Evolutionary conservation across 148 eudicot genomes (phyloP).

Genomic region (Gaultheria prostrata): DNA sequence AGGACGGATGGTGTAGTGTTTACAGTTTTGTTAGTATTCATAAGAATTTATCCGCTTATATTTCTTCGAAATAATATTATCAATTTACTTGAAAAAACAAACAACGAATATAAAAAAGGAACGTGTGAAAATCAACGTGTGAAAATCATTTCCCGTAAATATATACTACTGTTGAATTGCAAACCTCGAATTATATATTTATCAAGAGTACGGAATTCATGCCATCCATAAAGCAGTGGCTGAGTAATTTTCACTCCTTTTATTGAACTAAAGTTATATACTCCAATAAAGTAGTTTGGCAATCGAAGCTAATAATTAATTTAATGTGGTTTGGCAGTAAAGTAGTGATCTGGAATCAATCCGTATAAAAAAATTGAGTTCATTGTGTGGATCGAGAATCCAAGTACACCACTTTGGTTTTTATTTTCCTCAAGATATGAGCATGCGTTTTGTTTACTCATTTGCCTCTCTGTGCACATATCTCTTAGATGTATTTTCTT

Average conservation of each 20-base stretch:
- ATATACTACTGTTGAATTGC: no score
- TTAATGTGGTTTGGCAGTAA: not conserved
- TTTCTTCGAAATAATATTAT: no score
- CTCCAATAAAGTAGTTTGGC: not conserved
- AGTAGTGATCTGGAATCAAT: not conserved
- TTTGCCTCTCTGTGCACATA: not conserved
- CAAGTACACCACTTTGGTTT: conserved; percentile 14
- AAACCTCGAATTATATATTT: not conserved
- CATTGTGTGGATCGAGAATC: conserved; percentile 13
- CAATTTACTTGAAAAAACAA: no score
- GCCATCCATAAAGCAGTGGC: not conserved
- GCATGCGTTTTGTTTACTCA: conserved; percentile 11
- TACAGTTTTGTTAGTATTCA: no score
- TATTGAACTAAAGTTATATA: not conserved
- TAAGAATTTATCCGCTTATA: no score
- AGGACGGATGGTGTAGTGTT: no score
- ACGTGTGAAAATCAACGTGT: no score
- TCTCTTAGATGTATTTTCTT: not conserved
- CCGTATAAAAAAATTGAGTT: not conserved
- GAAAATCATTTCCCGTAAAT: no score
- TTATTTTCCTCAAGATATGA: conserved; percentile 2
- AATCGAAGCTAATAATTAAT: not conserved
- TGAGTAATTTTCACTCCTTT: conserved; percentile 11
- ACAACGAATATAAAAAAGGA: no score
- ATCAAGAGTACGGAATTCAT: not conserved